phyloP scores from a whole-genome alignment of 1,284 basidiomycete genomes.

The Cronartium quercuum region DNA sequence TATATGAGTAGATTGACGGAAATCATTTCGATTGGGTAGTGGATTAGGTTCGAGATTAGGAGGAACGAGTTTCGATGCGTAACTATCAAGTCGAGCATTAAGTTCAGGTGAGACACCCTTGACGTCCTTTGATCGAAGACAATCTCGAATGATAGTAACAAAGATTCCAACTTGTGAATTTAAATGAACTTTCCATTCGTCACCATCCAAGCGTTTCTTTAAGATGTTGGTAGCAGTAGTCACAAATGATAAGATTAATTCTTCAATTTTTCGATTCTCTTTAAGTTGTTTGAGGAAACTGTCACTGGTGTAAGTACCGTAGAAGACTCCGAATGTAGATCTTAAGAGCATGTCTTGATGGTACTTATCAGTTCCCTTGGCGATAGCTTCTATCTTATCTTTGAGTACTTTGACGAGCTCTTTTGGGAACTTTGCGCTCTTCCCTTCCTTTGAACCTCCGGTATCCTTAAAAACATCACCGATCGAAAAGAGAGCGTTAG shows the following conservation, averaged over 20 bases:
- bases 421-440: constrained; percentile 83
- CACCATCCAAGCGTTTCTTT: constrained; percentile 53
- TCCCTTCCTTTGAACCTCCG: constrained; percentile 59
- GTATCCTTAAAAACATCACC: constrained; percentile 74
- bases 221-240: constrained; percentile 67
- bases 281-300: constrained; percentile 81
- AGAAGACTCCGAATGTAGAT: constrained; percentile 81
- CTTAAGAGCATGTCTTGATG: constrained; percentile 81
- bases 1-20: background rate
- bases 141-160: constrained; percentile 74
- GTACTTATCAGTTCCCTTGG: constrained; percentile 77
- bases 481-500: constrained; percentile 58
- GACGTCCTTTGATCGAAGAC: constrained; percentile 52
- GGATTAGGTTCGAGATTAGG: background rate
- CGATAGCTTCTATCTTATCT: constrained; percentile 75
- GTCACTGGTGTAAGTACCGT: constrained; percentile 64
- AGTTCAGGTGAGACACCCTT: constrained; percentile 67
- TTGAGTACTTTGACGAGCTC: constrained; percentile 82
- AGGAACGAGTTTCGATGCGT: constrained; percentile 70
- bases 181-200: constrained; percentile 85
- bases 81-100: constrained; percentile 69
- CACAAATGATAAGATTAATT: constrained; percentile 90
- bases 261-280: constrained; percentile 93
- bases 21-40: constrained; percentile 9
- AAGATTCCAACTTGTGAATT: constrained; percentile 85